Percentiles rank a stretch among this genome's conserved stretches.
Conservation (phyloP, 805 yeast genomes). For the Komagataella pseudopastoris region DNA sequence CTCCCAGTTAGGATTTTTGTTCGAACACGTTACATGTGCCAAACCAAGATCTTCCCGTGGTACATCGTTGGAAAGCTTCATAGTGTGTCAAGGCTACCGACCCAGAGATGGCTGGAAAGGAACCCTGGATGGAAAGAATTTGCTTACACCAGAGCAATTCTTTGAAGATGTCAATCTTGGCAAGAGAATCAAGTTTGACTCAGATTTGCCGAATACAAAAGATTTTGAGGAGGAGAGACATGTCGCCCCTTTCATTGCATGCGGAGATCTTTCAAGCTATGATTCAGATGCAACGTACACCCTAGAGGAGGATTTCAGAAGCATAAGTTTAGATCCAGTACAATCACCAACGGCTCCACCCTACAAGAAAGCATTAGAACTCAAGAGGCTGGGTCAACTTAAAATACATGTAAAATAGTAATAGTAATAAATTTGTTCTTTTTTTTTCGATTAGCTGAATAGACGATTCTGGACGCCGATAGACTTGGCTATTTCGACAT, state of each 20-base stretch:
- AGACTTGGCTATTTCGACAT: constrained; percentile 39
- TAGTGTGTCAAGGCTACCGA: constrained; percentile 79
- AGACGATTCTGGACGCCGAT: constrained; percentile 6
- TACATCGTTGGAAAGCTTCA: constrained; percentile 84
- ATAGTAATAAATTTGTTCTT: not conserved
- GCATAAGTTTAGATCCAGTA: constrained; percentile 69
- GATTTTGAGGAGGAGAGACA: constrained; percentile 40
- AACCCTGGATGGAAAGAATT: constrained; percentile 20
- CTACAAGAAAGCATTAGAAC: constrained; percentile 79
- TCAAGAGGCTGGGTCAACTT: constrained; percentile 37
- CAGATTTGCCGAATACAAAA: constrained; percentile 24
- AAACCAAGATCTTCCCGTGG: constrained; percentile 95
- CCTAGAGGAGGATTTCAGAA: constrained; percentile 25
- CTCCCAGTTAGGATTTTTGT: constrained; percentile 79
- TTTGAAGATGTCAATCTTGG: constrained; percentile 54
- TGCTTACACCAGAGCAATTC: constrained; percentile 65
- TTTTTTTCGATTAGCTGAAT: not conserved
- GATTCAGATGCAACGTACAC: constrained; percentile 95
- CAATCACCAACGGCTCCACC: constrained; percentile 97
- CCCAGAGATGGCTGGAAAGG: constrained; percentile 86
- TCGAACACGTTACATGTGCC: constrained; percentile 84
- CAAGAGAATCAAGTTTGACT: constrained; percentile 27
- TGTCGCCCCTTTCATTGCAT: constrained; percentile 87
- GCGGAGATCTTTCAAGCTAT: constrained; percentile 80
- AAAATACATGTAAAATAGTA: not conserved